Base-by-base conservation (phyloP, 2,329 filamentous ascomycete genomes). In the Dactylellina parvicollis region DNA sequence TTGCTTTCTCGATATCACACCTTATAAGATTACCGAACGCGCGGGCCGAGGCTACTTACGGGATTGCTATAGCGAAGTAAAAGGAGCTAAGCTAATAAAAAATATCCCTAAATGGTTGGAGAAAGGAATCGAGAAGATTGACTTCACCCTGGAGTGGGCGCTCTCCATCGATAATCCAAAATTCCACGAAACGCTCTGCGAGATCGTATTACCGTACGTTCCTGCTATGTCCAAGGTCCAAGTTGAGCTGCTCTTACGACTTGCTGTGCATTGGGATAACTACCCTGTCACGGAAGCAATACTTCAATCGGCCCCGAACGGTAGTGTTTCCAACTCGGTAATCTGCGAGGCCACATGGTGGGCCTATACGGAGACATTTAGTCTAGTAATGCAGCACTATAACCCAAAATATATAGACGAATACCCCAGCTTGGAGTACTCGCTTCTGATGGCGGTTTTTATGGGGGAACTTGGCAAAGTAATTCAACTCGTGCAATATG, bases 271-370 rank as follows among this genome's bases (percentile, higher is more conserved):
- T 20, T 20, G 34, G 10, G 54, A 57, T 26, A 18, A 44, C 9
- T 20, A 22, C 9, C 36, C 14, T 12, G 34, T 24, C n/a, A 42
- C 36, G 10, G 36, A 32, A 16, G 12, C 9, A 12, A 42, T 57
- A 32, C 24, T 57, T 4, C 9, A 8, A 57, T 26, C 12, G 24
- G 14, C 32, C 12, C 2, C 12, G 22, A 24, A 10, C 14, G n/a
- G 10, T 44, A 7, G 16, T 2, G 40, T 57, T 16, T 14, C 54
- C 1, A 26, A 14, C 12, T 22, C 26, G 28, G 20, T 57, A 9
- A 16, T 57, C 1, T 2, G 20, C 36, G 54, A 57, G n/a, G 54
- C 54, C 16, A 46, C 54, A 10, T 57, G n/a, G 22, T 57, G 44
- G 9, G 24, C 54, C 3, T 16, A 38, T 3, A 16, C 18, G 8